phyloP scores from a whole-genome alignment of 768 basidiomycete genomes.

The Suillus subalutaceus region DNA sequence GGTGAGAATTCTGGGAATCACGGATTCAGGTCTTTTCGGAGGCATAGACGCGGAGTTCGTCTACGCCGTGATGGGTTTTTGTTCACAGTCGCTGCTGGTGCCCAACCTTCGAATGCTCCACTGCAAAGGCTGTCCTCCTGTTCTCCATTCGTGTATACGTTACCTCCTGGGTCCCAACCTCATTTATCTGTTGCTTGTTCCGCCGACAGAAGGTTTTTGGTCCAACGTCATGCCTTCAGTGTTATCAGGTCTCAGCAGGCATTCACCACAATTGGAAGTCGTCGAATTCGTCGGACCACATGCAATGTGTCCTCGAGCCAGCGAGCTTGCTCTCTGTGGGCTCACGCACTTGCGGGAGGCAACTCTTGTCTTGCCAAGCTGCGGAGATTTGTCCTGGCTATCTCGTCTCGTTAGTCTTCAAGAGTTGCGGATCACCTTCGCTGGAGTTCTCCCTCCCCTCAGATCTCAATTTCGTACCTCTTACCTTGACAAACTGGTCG shows the following conservation, averaged over 20 bases:
- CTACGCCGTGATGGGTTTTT: neutral
- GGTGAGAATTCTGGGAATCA: neutral
- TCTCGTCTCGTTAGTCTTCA: neutral
- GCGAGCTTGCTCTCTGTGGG: neutral
- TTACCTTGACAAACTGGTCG: neutral
- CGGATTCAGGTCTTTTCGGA: neutral
- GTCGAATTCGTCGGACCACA: neutral
- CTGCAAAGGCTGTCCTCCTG: neutral
- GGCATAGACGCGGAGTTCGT: neutral
- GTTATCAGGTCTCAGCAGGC: neutral
- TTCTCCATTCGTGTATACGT: neutral
- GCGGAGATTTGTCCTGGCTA: neutral
- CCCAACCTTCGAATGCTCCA: neutral
- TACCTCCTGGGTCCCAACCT: neutral
- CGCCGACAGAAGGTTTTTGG: neutral
- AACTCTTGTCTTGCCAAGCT: neutral
- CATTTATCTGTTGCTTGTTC: neutral
- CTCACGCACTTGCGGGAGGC: neutral
- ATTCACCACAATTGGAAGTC: neutral
- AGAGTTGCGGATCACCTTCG: neutral
- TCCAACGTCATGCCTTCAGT: neutral
- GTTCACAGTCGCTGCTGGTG: neutral
- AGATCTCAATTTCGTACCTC: neutral
- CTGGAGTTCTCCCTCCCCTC: neutral
- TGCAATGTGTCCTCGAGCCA: neutral